Evolutionary conservation across 805 yeast species (phyloP).

Genomic region (Tetrapisispora arboricola): DNA sequence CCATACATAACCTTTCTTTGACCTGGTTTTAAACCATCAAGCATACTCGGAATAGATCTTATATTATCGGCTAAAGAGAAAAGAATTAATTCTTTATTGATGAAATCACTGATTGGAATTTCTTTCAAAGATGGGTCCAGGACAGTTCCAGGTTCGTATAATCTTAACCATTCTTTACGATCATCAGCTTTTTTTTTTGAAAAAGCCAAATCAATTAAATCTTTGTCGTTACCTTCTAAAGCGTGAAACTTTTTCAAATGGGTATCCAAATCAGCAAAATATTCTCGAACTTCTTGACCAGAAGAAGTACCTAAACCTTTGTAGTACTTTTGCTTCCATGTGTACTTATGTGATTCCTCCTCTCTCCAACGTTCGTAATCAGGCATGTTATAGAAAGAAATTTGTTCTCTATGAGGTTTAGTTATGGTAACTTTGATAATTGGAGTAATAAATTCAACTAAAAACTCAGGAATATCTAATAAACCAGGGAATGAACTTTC

Average conservation of each 20-base stretch:
- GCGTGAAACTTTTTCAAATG: slow-evolving; percentile 83
- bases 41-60: slow-evolving; percentile 85
- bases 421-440: slow-evolving; percentile 81
- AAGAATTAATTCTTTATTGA: slow-evolving; percentile 86
- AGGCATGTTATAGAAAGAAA: slow-evolving; percentile 88
- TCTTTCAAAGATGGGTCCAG: slow-evolving; percentile 64
- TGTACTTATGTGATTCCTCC: slow-evolving; percentile 56
- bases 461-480: slow-evolving; percentile 79
- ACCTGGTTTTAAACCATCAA: slow-evolving; percentile 96
- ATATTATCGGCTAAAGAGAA: slow-evolving; percentile 96
- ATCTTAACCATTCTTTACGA: slow-evolving; percentile 92
- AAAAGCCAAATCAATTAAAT: slow-evolving; percentile 80
- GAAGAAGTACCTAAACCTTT: slow-evolving; percentile 97
- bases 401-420: slow-evolving; percentile 45
- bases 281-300: slow-evolving; percentile 73
- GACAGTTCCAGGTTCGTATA: slow-evolving; percentile 85
- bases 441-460: slow-evolving; percentile 92
- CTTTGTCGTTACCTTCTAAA: slow-evolving; percentile 66
- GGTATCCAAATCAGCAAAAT: slow-evolving; percentile 72
- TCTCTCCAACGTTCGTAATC: slow-evolving; percentile 93
- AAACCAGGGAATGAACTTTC: slow-evolving; percentile 93
- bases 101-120: slow-evolving; percentile 88
- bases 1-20: slow-evolving; percentile 90
- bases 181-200: slow-evolving; percentile 94
- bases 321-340: slow-evolving; percentile 92